A percentile compares a stretch with the other conserved stretches of the same genome.
Conservation (phyloP, 2,329 filamentous ascomycete species). For the Parascedosporium putredinis region DNA sequence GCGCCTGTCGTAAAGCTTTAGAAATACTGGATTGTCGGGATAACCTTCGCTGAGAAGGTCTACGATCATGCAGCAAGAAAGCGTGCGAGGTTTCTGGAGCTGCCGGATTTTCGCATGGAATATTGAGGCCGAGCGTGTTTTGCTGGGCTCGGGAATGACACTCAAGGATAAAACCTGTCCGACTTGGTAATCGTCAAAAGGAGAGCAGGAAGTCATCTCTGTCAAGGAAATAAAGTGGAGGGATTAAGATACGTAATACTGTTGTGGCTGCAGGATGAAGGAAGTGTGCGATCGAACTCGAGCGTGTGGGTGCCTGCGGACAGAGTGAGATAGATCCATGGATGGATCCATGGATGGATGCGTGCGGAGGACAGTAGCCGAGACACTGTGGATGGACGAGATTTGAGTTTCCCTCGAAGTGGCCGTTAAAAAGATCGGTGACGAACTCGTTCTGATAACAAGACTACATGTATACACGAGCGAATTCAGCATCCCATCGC, state of each 20-base stretch:
- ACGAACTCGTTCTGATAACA: not conserved
- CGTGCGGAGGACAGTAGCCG: too few species aligned
- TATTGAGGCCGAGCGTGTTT: not conserved
- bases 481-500: not conserved
- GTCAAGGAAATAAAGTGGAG: not conserved
- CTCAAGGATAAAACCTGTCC: not conserved
- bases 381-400: too few species aligned
- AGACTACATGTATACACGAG: not conserved
- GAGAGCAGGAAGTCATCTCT: slow-evolving; percentile 6
- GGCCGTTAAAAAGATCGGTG: too few species aligned
- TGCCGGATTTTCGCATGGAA: not conserved
- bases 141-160: not conserved
- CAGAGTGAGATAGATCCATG: too few species aligned
- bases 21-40: slow-evolving; percentile 9
- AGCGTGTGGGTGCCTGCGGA: too few species aligned
- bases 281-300: too few species aligned
- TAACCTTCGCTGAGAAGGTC: slow-evolving; percentile 9
- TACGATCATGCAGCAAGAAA: slow-evolving; percentile 15
- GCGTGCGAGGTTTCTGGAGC: not conserved
- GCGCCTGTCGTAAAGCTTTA: slow-evolving; percentile 16
- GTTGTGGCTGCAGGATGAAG: not conserved
- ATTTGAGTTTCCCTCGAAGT: too few species aligned
- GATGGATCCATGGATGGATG: too few species aligned
- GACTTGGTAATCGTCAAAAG: slow-evolving; percentile 2
- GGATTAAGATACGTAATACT: not conserved